Evolutionary conservation across 306 rosid species (phyloP), one percentile per base, ranked within the genome.

Genomic region (Fragaria iinumae): DNA sequence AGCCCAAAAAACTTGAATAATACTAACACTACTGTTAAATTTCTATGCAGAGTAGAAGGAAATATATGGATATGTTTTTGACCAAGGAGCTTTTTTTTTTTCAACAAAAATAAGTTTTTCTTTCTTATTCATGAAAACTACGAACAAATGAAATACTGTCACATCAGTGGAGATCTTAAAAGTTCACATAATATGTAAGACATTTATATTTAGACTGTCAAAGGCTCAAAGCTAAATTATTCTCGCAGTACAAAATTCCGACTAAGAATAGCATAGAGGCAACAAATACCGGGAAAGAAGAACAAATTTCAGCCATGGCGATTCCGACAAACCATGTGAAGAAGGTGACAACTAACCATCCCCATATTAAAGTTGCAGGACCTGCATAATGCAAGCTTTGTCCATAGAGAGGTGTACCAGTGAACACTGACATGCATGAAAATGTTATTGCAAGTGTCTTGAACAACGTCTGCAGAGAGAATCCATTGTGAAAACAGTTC

Each of bases 241-340:
- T 8, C 67, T 13, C 32, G 68, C 20, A 12, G 11, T 23, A 23
- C 65, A 23, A 23, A 11, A 3, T 3, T 23, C 36, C 0, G 8
- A 56, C 29, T 3, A 56, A 21, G 63, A 18, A 21, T 43, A 27
- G 63, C 32, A 56, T 60, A 12, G 1, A 11, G 3, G 76, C 23
- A 39, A 36, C 5, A 44, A 63, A n/a, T 76, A 82, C 85, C 11
- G 85, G 85, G 36, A 82, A 82, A 14, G 85, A 82, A 13, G 85
- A 77, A 48, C 85, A 82, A 23, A 82, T 82, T 69, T 82, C 85
- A 73, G 85, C 85, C 79, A 82, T 72, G 76, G 85, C 85, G 21
- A 77, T 49, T 55, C 85, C 85, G 3, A 82, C 85, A 56, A 82
- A 82, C 81, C 85, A 82, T 65, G 85, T 82, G 60, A 82, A 82